phyloP scores from a whole-genome alignment of 2,329 filamentous ascomycete species.

The Arthrobotrys entomopaga region DNA sequence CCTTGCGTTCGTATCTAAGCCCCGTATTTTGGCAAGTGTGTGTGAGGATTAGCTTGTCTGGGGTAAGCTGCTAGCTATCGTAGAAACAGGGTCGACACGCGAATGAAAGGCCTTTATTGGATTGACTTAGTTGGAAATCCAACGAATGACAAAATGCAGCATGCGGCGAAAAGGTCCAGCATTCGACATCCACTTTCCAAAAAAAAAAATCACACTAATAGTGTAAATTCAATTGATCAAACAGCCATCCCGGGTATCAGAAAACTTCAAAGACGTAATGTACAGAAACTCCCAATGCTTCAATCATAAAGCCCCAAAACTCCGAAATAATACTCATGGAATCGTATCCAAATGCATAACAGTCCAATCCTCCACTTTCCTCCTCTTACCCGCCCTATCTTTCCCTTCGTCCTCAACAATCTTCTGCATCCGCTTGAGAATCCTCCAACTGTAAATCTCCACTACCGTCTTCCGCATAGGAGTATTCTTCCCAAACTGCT shows the following conservation, averaged over 20 bases:
- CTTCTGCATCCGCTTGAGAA: conserved; percentile 46
- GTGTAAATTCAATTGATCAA: not conserved
- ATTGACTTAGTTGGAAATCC: too few species aligned
- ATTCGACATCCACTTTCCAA: too few species aligned
- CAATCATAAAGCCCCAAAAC: conserved; percentile 10
- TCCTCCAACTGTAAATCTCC: conserved; percentile 53
- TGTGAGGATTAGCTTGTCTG: too few species aligned
- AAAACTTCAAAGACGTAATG: not conserved
- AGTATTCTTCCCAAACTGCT: conserved; percentile 5
- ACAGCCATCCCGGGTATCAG: not conserved
- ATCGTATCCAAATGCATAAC: conserved; percentile 54
- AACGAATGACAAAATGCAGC: too few species aligned
- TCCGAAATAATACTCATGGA: conserved; percentile 14
- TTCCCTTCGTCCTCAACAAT: conserved; percentile 16
- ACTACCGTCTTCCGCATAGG: conserved; percentile 20
- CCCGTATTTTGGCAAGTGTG: too few species aligned
- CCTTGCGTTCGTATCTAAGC: too few species aligned
- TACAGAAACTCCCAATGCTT: too few species aligned
- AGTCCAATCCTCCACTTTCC: conserved; percentile 39
- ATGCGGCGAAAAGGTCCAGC: too few species aligned
- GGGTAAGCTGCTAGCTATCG: too few species aligned
- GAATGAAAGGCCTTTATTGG: too few species aligned
- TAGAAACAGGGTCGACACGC: too few species aligned
- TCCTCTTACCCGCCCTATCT: conserved; percentile 13
- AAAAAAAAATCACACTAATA: not conserved